Evolutionary conservation across 257 asterid species (phyloP), one percentile per base, ranked within the genome.

Genomic region (Solanum chiquidenum): DNA sequence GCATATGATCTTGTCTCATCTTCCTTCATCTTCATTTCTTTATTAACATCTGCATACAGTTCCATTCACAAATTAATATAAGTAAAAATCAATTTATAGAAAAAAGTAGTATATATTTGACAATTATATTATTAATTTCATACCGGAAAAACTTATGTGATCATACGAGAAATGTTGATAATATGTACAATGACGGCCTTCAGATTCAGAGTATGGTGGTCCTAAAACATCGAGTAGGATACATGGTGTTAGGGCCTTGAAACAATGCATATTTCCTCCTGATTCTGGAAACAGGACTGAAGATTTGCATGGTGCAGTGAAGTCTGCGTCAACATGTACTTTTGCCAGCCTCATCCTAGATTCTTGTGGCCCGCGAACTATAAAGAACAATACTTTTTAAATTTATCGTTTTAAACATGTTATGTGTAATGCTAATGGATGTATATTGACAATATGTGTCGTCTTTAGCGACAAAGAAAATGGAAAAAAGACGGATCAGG

Each of bases 191-290:
- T 77, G 79, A 7, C 92, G 91, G 62, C 91, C 89, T 66, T 89
- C 87, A 9, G 79, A 9, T 37, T 83, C 74, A 5, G 89, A 91
- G 72, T 91, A 91, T 0, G 93, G 93, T 37, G 92, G 93, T 14
- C 90, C 90, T 10, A 90, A 69, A 33, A 91, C 90, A 42, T 91
- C 93, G 1, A 91, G 69, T 62, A 91, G 77, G 33, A 90, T 90
- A 87, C 93, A 90, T 10, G 90, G 88, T 23, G 93, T 90, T 12
- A 79, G 33, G 12, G 92, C 93, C 16, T 73, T 88, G 86, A 91
- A 91, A 49, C 87, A 84, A 40, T 91, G 93, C 89, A 91, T 46
- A 86, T 91, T 91, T 9, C 93, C 92, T 25, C 91, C 93, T 12
- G 83, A 75, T 40, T 88, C 83, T 3, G 93, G 93, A 85, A 80